Base-by-base conservation (phyloP, 495 filamentous ascomycete genomes). In the Aspergillus leporis region DNA sequence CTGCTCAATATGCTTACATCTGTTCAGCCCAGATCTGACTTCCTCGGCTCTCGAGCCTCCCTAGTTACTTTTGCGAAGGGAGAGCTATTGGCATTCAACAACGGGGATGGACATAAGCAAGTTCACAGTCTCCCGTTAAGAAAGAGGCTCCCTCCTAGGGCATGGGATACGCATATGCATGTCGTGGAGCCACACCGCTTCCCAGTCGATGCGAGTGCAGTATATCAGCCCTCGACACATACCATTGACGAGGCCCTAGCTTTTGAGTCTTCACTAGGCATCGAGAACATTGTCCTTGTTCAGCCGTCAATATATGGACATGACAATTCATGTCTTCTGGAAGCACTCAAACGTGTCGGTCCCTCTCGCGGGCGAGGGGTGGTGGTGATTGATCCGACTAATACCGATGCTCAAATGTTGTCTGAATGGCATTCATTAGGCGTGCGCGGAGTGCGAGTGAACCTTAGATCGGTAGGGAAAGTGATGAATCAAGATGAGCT, bases 161-260 rank as follows among this genome's bases (percentile, higher is more conserved):
- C 77, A 58, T 83, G 80, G 80, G 79, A 82, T 62, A 78, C 75
- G 38, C 80, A 83, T 57, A 81, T 83, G 76, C 80, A 83, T 61
- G 74, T 81, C 53, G 70, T 81, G 51, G 80, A 81, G 54, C 74
- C 77, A 8, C 59, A 64, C 18, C 68, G 65, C 5, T 78, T 70
- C 59, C 77, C 74, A 14, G 50, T 79, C 22, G 65, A 68, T 14
- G 61, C 71, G 21, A 36, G 62, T 21, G 76, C 76, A 14, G 68
- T 69, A 55, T 79, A 79, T 62, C 61, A 70, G 21, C 74, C 77
- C 14, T 60, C 66, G n/a, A 52, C 66, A 34, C 72, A 78, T 60
- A 72, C 71, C 3, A 47, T 79, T 8, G 61, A 67, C 19, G 72
- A 79, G 32, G 77, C 75, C 36, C 61, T 79, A 4, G 58, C 58